Conservation (phyloP, 1,139 yeast genomes). For the Saccharomyces hybrid region DNA sequence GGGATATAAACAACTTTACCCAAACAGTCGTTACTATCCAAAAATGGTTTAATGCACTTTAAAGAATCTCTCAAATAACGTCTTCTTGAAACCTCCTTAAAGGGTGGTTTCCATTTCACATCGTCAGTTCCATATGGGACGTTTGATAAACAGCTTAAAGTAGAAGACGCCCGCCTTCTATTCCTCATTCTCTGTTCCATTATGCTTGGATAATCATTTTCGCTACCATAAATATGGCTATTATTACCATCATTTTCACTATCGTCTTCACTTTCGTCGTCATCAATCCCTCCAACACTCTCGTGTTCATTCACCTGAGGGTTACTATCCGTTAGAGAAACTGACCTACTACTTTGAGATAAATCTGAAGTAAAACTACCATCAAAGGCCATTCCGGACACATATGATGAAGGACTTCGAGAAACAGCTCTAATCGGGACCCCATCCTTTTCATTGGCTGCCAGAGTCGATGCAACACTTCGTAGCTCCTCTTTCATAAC, state of each 20-base stretch:
- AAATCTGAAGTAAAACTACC: neutral
- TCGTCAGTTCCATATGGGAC: slow-evolving; percentile 26
- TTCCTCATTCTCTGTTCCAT: slow-evolving; percentile 11
- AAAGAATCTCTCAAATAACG: slow-evolving; percentile 47
- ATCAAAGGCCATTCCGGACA: neutral
- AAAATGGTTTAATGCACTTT: slow-evolving; percentile 50
- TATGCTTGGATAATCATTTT: slow-evolving; percentile 36
- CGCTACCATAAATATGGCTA: slow-evolving; percentile 15
- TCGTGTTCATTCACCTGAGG: neutral
- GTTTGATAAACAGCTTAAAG: slow-evolving; percentile 18
- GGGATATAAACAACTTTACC: slow-evolving; percentile 44
- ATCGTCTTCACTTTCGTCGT: slow-evolving; percentile 9
- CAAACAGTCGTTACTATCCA: slow-evolving; percentile 49
- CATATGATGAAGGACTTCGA: neutral
- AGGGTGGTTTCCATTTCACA: slow-evolving; percentile 45
- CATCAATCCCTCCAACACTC: slow-evolving; percentile 1
- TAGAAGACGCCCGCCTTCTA: slow-evolving; percentile 20
- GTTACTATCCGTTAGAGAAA: neutral
- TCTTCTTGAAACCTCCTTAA: slow-evolving; percentile 37
- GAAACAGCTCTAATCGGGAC: neutral
- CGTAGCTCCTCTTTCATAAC: neutral
- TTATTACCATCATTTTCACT: slow-evolving; percentile 6
- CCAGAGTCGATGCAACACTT: slow-evolving; percentile 3
- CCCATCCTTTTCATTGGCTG: slow-evolving; percentile 1
- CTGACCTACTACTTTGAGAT: neutral